A percentile compares a stretch with the other conserved stretches of the same genome.
Conservation (phyloP, 202 grass and related monocot genomes). For the Brachypodium distachyon region DNA sequence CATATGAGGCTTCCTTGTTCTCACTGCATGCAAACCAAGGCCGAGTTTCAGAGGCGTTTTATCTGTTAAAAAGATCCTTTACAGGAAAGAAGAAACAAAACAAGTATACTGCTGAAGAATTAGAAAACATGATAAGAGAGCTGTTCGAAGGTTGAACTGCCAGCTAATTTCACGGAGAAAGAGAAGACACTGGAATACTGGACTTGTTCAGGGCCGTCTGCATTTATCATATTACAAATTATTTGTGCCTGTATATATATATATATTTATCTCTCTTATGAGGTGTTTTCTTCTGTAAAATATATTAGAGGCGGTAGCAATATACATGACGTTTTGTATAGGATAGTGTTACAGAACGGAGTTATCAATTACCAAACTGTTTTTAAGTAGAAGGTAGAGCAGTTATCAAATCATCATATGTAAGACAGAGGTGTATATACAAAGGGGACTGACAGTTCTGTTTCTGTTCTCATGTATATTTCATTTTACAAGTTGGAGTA, state of each 20-base stretch:
- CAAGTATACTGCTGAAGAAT: not conserved
- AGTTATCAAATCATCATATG: not conserved
- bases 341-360: no score
- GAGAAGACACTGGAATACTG: not conserved
- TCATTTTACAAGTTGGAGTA: no score
- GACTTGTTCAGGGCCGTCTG: not conserved
- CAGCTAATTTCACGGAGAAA: not conserved
- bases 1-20: not conserved
- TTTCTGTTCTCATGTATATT: not conserved
- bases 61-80: not conserved
- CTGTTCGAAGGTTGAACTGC: not conserved
- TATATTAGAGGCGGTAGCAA: not conserved
- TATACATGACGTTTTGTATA: not conserved
- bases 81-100: not conserved
- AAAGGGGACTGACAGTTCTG: not conserved
- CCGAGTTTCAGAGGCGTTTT: not conserved
- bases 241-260: not conserved
- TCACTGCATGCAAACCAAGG: not conserved
- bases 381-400: not conserved
- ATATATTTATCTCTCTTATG: not conserved
- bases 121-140: not conserved
- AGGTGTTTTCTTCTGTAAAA: not conserved
- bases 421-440: no score
- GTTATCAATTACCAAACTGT: no score
- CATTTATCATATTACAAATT: not conserved